Percentiles rank a stretch among this genome's conserved stretches.
phyloP scores from a whole-genome alignment of 2,329 filamentous ascomycete genomes.

The Aspergillus glaucus region DNA sequence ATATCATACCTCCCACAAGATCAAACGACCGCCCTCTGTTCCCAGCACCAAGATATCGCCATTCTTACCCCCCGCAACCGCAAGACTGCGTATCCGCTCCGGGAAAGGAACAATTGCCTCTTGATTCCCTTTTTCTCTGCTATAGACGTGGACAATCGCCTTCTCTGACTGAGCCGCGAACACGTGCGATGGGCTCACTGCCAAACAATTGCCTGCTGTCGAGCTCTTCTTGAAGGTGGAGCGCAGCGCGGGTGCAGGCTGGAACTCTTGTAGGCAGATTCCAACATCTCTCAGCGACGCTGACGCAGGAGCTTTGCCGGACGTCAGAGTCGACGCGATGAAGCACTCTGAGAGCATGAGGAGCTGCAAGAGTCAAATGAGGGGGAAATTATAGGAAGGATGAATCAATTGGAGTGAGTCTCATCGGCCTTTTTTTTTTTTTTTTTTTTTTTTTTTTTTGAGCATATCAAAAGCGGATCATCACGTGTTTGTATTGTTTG shows the following conservation, averaged over 20 bases:
- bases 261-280: slow-evolving; percentile 77
- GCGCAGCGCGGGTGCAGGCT: slow-evolving; percentile 69
- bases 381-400: slow-evolving; percentile 7
- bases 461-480: slow-evolving; percentile 16
- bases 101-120: slow-evolving; percentile 84
- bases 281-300: slow-evolving; percentile 67
- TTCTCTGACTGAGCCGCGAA: slow-evolving; percentile 91
- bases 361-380: slow-evolving; percentile 13
- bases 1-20: slow-evolving; percentile 79
- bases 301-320: slow-evolving; percentile 38
- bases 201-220: slow-evolving; percentile 69
- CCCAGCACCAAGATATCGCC: slow-evolving; percentile 65
- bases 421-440: slow-evolving; percentile 7
- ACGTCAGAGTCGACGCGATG: slow-evolving; percentile 39
- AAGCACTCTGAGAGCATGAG: slow-evolving; percentile 46
- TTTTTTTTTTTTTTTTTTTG: neutral
- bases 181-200: slow-evolving; percentile 72
- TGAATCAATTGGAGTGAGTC: neutral
- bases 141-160: slow-evolving; percentile 89
- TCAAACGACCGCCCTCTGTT: slow-evolving; percentile 75
- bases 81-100: slow-evolving; percentile 74
- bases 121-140: slow-evolving; percentile 72
- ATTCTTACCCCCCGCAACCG: slow-evolving; percentile 59
- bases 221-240: slow-evolving; percentile 88
- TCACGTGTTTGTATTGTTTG: slow-evolving; percentile 31